Evolutionary conservation across 148 eudicot species (phyloP), one percentile per base, ranked within the genome.

Genomic region (Polygonum aviculare): DNA sequence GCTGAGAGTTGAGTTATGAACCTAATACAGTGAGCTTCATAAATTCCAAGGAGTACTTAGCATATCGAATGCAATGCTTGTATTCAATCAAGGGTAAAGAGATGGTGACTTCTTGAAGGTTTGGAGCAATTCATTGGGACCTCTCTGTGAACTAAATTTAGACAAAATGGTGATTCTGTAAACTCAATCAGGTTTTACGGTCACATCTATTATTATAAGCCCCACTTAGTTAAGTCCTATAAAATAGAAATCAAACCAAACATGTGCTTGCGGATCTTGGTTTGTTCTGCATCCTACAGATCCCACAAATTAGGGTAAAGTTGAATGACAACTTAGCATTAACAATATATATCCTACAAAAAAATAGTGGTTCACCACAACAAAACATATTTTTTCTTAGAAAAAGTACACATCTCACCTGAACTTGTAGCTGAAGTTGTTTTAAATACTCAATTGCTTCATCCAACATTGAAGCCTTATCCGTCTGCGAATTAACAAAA

Each of bases 391-490:
- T 26, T 62, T 62, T 6, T 11, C 2, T 15, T 26, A 19, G 19
- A 18, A 6, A 21, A 54, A 60, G 35, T 50, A 19, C 22, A 31
- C 77, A 72, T 69, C 67, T 72, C 77, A 93, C 98, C 96, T 93
- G 96, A 39, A 93, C 98, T 86, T 93, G 93, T 47, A 89, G 82
- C 82, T 93, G 98, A 40, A 93, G 98, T 78, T 90, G 93, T 80
- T 93, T 93, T 79, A 90, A 81, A 81, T 93, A 93, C 72, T 93
- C 98, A 78, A 93, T 93, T 5, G 93, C 96, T 83, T 93, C 98
- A 80, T 93, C 98, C 85, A 93, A 82, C 98, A 93, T 93, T 19
- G 98, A 93, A 59, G 98, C 98, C 87, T 93, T 93, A 77, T 93
- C 96, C 2, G 98, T 93, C 98, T 93, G 86, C 39, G 19, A 81